Percentiles rank a stretch among this genome's conserved stretches.
These are phyloP conservation scores for Ophioceras dolichostomum DNA, from an alignment of 2,329 filamentous ascomycete species.

Conservation along the genomic window DNA sequence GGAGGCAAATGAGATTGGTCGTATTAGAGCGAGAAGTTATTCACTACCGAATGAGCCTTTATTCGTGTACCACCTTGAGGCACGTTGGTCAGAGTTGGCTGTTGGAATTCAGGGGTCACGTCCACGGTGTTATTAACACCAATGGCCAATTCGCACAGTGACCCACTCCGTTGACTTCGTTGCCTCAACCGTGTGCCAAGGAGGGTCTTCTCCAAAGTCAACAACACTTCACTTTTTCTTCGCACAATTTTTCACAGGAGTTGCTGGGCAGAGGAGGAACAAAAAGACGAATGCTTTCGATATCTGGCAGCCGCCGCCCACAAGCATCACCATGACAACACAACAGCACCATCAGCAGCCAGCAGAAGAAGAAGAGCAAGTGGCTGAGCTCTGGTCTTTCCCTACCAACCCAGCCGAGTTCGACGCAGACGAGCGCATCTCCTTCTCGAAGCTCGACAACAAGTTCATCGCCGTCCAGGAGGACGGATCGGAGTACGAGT, in stretches of 20 bases:
- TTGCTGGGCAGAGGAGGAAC: no score
- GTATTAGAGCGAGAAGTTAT: no score
- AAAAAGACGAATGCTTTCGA: no score
- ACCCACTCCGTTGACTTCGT: not conserved
- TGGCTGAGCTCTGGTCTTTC: constrained; percentile 27
- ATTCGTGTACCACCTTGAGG: no score
- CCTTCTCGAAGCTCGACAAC: constrained; percentile 70
- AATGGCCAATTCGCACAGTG: not conserved
- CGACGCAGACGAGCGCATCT: constrained; percentile 68
- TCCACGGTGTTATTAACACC: no score
- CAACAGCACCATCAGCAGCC: not conserved
- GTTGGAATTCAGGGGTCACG: no score
- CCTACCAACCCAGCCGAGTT: constrained; percentile 56
- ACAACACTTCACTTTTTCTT: not conserved
- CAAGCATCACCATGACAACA: not conserved
- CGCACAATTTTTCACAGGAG: no score
- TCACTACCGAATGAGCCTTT: no score
- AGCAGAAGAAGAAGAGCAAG: constrained; percentile 6
- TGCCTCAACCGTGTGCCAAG: not conserved
- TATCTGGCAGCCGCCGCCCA: not conserved
- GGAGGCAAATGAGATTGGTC: no score
- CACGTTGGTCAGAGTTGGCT: no score
- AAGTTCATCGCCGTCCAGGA: constrained; percentile 79
- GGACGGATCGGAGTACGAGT: constrained; percentile 77
- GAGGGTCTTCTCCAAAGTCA: not conserved